These are phyloP conservation scores for Haplographium delicatum DNA, from an alignment of 495 filamentous ascomycete genomes.

Conservation along the genomic window DNA sequence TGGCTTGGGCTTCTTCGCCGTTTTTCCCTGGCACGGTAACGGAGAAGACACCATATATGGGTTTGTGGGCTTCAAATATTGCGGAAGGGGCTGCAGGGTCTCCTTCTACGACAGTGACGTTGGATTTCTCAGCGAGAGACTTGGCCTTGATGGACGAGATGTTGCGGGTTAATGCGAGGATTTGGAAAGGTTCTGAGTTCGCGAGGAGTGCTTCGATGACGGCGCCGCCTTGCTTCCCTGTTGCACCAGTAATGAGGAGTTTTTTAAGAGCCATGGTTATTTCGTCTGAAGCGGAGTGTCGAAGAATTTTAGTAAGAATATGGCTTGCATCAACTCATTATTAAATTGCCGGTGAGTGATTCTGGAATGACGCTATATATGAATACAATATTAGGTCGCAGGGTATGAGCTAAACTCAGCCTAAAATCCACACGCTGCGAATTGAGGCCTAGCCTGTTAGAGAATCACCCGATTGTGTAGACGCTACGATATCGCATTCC, in stretches of 20 bases:
- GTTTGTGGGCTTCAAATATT: slow-evolving; percentile 34
- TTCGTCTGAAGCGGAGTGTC: background rate
- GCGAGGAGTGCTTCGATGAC: slow-evolving; percentile 52
- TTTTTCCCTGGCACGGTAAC: slow-evolving; percentile 35
- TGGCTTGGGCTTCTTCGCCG: slow-evolving; percentile 58
- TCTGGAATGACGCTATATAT: too few relatives aligned
- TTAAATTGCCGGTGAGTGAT: background rate
- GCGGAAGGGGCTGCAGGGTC: slow-evolving; percentile 29
- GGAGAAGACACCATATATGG: slow-evolving; percentile 44
- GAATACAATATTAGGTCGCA: too few relatives aligned
- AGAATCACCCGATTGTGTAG: too few relatives aligned
- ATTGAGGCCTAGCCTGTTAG: too few relatives aligned
- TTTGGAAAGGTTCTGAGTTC: slow-evolving; percentile 41
- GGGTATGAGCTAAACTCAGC: too few relatives aligned
- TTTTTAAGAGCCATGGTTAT: slow-evolving; percentile 12
- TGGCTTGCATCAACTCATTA: too few relatives aligned
- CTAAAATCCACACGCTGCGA: too few relatives aligned
- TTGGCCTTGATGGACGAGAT: slow-evolving; percentile 46
- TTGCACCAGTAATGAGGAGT: slow-evolving; percentile 63
- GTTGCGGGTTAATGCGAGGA: slow-evolving; percentile 67
- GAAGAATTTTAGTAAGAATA: too few relatives aligned
- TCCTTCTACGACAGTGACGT: slow-evolving; percentile 19
- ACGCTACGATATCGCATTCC: too few relatives aligned
- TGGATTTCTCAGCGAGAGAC: slow-evolving; percentile 39
- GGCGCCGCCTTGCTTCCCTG: slow-evolving; percentile 65